Evolutionary conservation across 768 basidiomycete genomes (phyloP), one percentile per base, ranked within the genome.

Genomic region (Russula virescens): DNA sequence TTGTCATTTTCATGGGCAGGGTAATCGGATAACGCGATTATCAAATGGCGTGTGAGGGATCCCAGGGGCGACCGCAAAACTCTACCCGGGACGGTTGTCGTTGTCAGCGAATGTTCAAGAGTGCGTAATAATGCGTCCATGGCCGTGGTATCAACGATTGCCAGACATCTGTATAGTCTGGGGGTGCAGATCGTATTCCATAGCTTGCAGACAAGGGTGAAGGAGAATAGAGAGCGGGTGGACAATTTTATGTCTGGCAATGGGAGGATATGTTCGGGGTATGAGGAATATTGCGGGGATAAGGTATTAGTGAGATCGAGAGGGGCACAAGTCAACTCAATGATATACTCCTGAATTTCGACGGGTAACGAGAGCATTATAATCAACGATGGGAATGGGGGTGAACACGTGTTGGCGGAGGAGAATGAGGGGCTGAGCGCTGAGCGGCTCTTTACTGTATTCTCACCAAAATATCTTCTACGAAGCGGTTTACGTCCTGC

Each of bases 151-250:
- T 60, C 63, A 13, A 50, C 58, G 42, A 64, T 43, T 31, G 59
- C 43, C 23, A 64, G 49, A n/a, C 42, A 60, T 50, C 43, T 52
- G 47, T 64, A 64, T 19, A 64, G 49, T 25, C 25, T 35, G 31
- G 53, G 63, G 31, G 31, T 55, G 48, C 48, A 64, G 23, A 64
- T 55, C 4, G 47, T 11, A 28, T 64, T 55, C 63, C 63, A 64
- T 19, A n/a, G 63, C 28, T 19, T 55, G 58, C 63, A 64, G 58
- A 64, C 63, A 18, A 60, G 58, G 47, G 58, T 14, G 1, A 60
- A 40, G 38, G 58, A 45, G 46, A 14, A 50, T 14, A 60, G 31
- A 8, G 40, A 35, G 10, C 21, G 31, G 4, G 31, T 43, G 13
- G 58, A 64, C 5, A n/a, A 47, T 6, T 60, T 60, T 45, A 64